Evolutionary conservation across 805 yeast species (phyloP).

Genomic region (Lipomyces kockii): DNA sequence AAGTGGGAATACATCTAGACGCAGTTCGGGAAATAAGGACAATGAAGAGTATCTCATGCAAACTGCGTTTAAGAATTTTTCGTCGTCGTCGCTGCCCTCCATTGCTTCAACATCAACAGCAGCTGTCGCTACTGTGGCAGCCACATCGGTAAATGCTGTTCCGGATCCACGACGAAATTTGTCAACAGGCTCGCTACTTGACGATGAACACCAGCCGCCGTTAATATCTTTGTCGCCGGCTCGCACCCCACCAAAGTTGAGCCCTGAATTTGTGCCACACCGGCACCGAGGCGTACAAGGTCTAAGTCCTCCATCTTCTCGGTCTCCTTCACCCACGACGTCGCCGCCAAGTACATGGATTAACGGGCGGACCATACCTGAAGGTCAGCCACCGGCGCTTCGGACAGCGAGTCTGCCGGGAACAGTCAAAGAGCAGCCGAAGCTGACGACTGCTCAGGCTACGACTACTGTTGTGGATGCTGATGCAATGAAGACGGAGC

Average conservation of each 20-base stretch:
- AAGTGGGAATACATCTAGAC: neutral
- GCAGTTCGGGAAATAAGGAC: conserved; percentile 15
- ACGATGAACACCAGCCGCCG: neutral
- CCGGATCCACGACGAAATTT: conserved; percentile 5
- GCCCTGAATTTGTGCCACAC: neutral
- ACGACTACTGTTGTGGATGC: neutral
- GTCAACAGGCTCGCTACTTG: conserved; percentile 8
- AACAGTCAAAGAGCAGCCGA: neutral
- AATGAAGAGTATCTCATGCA: conserved; percentile 14
- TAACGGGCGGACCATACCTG: conserved; percentile 5
- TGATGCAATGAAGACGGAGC: neutral
- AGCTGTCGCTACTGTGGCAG: neutral
- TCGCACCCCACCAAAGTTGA: conserved; percentile 12
- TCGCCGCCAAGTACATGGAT: neutral
- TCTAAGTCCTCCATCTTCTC: conserved; percentile 8
- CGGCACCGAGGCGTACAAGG: neutral
- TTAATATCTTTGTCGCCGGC: conserved; percentile 17
- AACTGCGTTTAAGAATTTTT: conserved; percentile 30
- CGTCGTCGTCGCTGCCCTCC: conserved; percentile 23
- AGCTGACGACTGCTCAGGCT: neutral
- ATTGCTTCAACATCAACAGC: conserved; percentile 6
- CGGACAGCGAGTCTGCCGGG: neutral
- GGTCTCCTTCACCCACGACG: conserved; percentile 21
- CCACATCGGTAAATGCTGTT: neutral
- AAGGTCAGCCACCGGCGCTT: no score